Evolutionary conservation across 228 moss, liverwort and hornwort genomes (phyloP), one percentile per base, ranked within the genome.

Genomic region (Sphagnum fallax): DNA sequence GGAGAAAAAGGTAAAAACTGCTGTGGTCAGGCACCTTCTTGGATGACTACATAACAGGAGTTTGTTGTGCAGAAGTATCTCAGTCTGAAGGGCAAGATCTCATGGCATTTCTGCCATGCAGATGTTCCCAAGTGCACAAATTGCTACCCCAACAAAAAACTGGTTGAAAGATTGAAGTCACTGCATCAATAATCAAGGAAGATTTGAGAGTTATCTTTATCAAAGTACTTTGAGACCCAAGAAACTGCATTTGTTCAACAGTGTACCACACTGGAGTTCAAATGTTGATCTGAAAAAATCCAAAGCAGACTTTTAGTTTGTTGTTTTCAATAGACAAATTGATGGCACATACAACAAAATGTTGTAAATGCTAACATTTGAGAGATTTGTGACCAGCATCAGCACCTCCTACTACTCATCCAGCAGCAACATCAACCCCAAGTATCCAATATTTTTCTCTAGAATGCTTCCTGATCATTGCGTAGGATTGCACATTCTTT

Each of bases 61-160:
- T 85, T 85, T 87, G 73, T 82, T 89, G 53, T 91, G 94, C 55
- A 94, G 73, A 49, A 94, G 79, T 63, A 87, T 94, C 64, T 94
- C 94, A n/a, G 91, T 91, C 79, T 91, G 91, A 12, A 89, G 88
- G 15, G 91, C 91, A 78, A 94, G 86, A 73, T 94, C 94, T 65
- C 78, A 80, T 52, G 90, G 89, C 94, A 94, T 94, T 82, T 94
- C 94, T 69, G 83, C 84, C 8, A 91, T 91, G 70, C 94, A 91
- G 62, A 94, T 89, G 82, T 94, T 94, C 72, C 94, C 94, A 53
- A 91, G 87, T 65, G 94, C 83, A 86, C 94, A 94, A 48, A 94
- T 72, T 59, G 85, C 91, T 75, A 94, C 78, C 52, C 90, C 91
- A 57, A 85, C 91, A 76, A 94, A 85, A 65, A 91, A 94, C 77